Base-by-base conservation (phyloP, 257 asterid species). In the Ophiorrhiza pumila region DNA sequence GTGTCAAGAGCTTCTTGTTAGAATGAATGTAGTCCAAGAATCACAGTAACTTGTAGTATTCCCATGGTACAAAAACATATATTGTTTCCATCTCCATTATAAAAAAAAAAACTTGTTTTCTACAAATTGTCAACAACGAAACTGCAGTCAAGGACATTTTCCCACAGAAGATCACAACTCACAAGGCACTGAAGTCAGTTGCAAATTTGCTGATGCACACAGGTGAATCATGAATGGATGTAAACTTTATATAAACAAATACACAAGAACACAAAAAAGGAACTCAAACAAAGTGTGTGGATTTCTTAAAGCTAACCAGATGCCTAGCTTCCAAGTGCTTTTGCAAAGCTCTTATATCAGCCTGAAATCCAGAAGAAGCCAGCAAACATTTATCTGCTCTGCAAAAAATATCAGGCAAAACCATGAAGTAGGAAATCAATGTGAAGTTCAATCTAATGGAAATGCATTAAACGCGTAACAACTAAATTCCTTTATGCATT, bases 321-420 rank as follows among this genome's bases (percentile, higher is more conserved):
- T 81, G 85, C 55, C 76, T 74, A 17, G 82, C 77, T 71, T 74
- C 82, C 76, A 81, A 71, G 68, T 49, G 57, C 83, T 91, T 91
- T 82, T 91, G 96, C 83, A 89, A 84, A 74, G 97, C 97, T 83
- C 92, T 83, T 42, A 91, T 90, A 46, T 91, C 97, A 73, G 97
- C 97, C 83, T 89, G 97, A 83, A 91, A 91, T 46, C 95, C 96
- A 53, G 95, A 91, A 12, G 97, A 89, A 65, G 97, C 95, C 92
- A 89, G 83, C 73, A 84, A 76, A 23, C 85, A 78, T 78, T 86
- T 91, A 73, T 82, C 97, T 79, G 91, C 91, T 65, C 97, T 91
- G 80, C 72, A 83, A 78, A 71, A n/a, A n/a, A n/a, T n/a, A 63
- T 71, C 74, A 76, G 37, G 57, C 29, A 62, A 32, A 47, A 37